Percentiles rank a stretch among this genome's conserved stretches.
phyloP scores from a whole-genome alignment of 768 basidiomycete genomes.

The Suillus lakei region DNA sequence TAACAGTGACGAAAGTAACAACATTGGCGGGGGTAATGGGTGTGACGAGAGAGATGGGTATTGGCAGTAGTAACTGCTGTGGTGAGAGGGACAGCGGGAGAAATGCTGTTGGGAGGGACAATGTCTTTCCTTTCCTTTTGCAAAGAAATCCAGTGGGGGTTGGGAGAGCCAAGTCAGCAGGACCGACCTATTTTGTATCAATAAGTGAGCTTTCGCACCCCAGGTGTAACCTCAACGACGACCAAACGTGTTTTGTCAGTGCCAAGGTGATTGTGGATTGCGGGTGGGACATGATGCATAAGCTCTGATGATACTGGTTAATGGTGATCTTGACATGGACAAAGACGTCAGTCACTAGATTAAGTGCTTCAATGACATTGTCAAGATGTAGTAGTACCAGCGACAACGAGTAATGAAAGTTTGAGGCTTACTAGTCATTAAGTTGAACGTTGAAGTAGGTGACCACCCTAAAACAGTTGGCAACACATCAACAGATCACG shows the following conservation, averaged over 20 bases:
- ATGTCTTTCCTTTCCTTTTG: neutral
- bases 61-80: neutral
- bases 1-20: too few species aligned
- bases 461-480: too few species aligned
- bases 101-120: too few species aligned
- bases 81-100: neutral
- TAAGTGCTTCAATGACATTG: neutral
- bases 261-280: neutral
- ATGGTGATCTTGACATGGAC: neutral
- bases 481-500: too few species aligned
- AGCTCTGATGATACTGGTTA: neutral
- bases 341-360: neutral
- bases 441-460: too few species aligned
- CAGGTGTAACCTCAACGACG: neutral
- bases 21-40: too few species aligned
- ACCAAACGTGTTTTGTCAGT: neutral
- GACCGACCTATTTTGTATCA: neutral
- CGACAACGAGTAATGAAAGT: neutral
- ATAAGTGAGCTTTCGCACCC: neutral
- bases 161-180: neutral
- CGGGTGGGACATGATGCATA: neutral
- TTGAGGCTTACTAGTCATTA: neutral
- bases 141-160: neutral
- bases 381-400: neutral
- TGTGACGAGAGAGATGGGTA: too few species aligned